Evolutionary conservation across 495 filamentous ascomycete genomes (phyloP).

Genomic region (Mytilinidion resinicola): DNA sequence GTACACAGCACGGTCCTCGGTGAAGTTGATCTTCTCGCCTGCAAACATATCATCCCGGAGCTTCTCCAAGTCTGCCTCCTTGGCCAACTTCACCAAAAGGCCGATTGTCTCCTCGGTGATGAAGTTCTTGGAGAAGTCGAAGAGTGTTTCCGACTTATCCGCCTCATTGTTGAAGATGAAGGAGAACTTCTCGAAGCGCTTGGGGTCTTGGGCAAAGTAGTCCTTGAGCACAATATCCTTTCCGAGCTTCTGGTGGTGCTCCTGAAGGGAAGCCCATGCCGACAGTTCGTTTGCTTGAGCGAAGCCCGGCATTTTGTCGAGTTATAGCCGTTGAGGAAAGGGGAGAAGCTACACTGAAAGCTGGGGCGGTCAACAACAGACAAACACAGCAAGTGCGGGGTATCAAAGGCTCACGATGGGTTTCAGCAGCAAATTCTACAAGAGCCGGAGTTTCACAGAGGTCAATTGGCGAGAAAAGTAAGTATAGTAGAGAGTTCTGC

Average conservation of each 20-base stretch:
- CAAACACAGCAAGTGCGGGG: too few species aligned
- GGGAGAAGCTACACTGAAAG: neutral
- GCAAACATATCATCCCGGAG: conserved; percentile 95
- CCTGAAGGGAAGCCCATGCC: conserved; percentile 81
- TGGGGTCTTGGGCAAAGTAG: conserved; percentile 79
- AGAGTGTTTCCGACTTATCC: conserved; percentile 77
- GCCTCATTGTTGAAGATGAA: conserved; percentile 74
- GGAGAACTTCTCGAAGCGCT: conserved; percentile 86
- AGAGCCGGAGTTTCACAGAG: neutral
- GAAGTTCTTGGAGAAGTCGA: conserved; percentile 99
- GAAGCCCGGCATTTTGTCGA: conserved; percentile 45
- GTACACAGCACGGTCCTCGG: conserved; percentile 92
- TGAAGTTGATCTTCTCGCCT: conserved; percentile 98
- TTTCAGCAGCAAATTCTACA: too few species aligned
- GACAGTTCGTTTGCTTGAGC: conserved; percentile 72
- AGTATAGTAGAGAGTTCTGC: neutral
- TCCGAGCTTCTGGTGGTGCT: conserved; percentile 76
- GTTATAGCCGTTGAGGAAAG: neutral
- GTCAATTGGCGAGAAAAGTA: conserved; percentile 10
- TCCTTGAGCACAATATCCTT: conserved; percentile 89
- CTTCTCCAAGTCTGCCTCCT: conserved; percentile 84
- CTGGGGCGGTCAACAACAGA: neutral
- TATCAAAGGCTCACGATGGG: too few species aligned
- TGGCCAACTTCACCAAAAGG: conserved; percentile 77
- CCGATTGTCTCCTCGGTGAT: conserved; percentile 86